Evolutionary conservation across 768 basidiomycete species (phyloP), one percentile per base, ranked within the genome.

Genomic region (Suillus tomentosus): DNA sequence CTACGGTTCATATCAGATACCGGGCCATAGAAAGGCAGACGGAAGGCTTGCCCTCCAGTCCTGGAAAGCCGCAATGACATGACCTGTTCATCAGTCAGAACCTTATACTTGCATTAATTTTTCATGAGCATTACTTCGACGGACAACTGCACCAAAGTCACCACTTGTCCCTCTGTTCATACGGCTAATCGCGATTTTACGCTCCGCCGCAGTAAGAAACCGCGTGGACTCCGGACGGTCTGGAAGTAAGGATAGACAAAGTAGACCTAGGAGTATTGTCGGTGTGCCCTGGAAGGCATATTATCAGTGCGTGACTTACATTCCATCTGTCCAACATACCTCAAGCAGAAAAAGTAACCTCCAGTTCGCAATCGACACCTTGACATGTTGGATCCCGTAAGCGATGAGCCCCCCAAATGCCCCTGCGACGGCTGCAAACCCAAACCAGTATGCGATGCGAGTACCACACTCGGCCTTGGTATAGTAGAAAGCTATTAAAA

Each of bases 361-460:
- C 83, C 83, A 84, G 37, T 79, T 72, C 10, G 78, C 72, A 45
- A 84, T 72, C 11, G 74, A 63, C 37, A 66, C 68, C 65, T 78
- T 73, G 17, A 72, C 75, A 66, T 83, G 74, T 60, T 84, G 80
- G 19, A 85, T 76, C 0, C 81, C 84, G 66, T 81, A 84, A 10
- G 85, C 85, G 34, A 86, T 78, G 36, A 85, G 71, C n/a, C 85
- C 84, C 19, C 84, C 82, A 55, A 86, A 85, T 58, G 85, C 85
- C 47, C 84, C 83, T 15, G 84, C 81, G 31, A 84, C 79, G 6
- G 84, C 83, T n/a, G 85, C 82, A 67, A 84, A 86, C 4, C 82
- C 80, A 67, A 84, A 84, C 80, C 83, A 84, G 66, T 79, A 80
- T n/a, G 82, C 82, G 65, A 79, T 61, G 22, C 83, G 81, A 56